Evolutionary conservation across 176 grass and related monocot genomes (phyloP).

Genomic region (Pharus latifolius): DNA sequence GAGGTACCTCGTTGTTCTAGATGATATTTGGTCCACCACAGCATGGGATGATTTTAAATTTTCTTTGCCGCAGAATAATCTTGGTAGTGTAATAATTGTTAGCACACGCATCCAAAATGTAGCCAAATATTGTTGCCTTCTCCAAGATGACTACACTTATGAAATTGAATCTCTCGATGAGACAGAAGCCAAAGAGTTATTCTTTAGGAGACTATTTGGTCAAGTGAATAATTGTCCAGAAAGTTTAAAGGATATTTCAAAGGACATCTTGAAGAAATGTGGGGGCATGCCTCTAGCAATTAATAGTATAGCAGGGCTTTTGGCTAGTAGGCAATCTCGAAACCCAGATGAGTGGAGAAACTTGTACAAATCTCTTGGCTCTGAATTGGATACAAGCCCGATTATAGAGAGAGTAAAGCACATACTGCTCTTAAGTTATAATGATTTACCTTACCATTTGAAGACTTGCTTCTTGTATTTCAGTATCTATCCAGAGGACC

Average conservation of each 20-base stretch:
- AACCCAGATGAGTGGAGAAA: constrained; percentile 13
- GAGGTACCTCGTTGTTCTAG: too few relatives aligned
- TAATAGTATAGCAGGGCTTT: background rate
- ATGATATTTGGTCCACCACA: too few relatives aligned
- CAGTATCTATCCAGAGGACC: constrained; percentile 1
- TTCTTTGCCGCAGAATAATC: too few relatives aligned
- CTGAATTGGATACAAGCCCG: background rate
- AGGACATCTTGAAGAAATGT: constrained; percentile 22
- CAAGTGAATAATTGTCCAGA: background rate
- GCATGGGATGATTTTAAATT: too few relatives aligned
- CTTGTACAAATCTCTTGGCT: background rate
- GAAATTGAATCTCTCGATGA: constrained; percentile 13
- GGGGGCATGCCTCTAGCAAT: constrained; percentile 28
- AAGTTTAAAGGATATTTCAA: background rate
- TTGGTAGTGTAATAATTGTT: constrained; percentile 34
- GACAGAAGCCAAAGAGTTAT: background rate
- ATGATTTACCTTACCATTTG: constrained; percentile 36
- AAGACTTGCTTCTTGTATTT: constrained; percentile 41
- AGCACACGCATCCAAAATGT: constrained; percentile 29
- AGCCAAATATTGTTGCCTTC: constrained; percentile 22
- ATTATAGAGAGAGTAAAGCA: background rate
- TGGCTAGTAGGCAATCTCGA: constrained; percentile 1
- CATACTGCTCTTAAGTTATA: constrained; percentile 17
- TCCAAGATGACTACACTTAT: constrained; percentile 10
- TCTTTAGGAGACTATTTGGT: constrained; percentile 5